Evolutionary conservation across 2,329 filamentous ascomycete species (phyloP), one percentile per base, ranked within the genome.

Genomic region (Acrocalymma vagum): DNA sequence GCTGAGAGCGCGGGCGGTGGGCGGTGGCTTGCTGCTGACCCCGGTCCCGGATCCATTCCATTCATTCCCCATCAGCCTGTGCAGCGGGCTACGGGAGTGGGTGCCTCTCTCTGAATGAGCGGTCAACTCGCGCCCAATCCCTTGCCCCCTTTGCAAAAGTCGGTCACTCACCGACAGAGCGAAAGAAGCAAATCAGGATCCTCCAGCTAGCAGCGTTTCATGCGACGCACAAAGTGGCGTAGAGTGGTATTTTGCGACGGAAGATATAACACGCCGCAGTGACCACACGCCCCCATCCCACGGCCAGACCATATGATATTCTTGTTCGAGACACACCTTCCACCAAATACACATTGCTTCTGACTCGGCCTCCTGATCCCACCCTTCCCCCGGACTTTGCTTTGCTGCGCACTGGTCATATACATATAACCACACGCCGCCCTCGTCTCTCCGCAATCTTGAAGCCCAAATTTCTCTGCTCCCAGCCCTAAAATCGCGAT

Each of bases 281-380:
- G 60, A 51, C 56, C 55, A 50, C 48, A 28, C 41, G 46, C 44
- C n/a, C 50, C 50, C 52, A 61, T 60, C 60, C 53, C 60, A 62
- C 60, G 51, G 42, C 51, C 51, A 58, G 58, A 38, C 57, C 62
- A 55, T 51, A 45, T 66, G 62, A 65, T 62, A 53, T 54, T 36
- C 51, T 33, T 44, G 45, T 55, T 60, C 57, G 53, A 62, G 62
- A 63, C 64, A 57, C 48, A 22, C 15, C 32, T 31, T 29, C 25
- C 32, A 38, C 35, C n/a, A 29, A 32, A 28, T 28, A 30, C 40
- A 52, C 48, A 45, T 61, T 60, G 56, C 63, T 63, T 62, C 60
- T 63, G 63, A 64, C 60, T 59, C 60, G 46, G 46, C 58, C 63
- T 58, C 58, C 63, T 67, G 60, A 64, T 58, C 48, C 51, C 15